Evolutionary conservation across 306 rosid species (phyloP), one percentile per base, ranked within the genome.

Genomic region (Prunus fruticosa): DNA sequence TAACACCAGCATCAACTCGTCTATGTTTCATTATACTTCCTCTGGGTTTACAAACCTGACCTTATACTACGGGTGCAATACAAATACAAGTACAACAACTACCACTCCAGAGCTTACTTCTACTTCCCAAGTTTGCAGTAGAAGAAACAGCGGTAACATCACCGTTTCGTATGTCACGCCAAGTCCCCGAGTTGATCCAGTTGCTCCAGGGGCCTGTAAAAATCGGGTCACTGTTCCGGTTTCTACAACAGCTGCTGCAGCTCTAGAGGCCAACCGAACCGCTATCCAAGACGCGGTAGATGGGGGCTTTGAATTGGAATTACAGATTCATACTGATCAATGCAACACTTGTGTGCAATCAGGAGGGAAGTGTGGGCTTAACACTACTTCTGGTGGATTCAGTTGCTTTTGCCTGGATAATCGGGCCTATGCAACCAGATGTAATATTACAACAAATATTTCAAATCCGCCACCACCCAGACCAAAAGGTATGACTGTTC

Each of bases 31-130:
- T 38, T 71, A 51, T 34, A 0, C 15, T 2, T 34, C 38, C 38
- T 1, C 77, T 2, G 14, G 12, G 3, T 0, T 0, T 46, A 49
- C 0, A 20, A 41, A 70, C 19, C 11, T 71, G 0, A 28, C 53
- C 0, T 11, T 81, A 2, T 34, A 6, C 46, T 81, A 76, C 69
- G 53, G 50, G 4, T 81, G 84, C 64, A 38, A 10, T 32, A 8
- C 50, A 3, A 3, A 8, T 34, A 34, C 38, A 34, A 34, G 38
- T 34, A 34, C 1, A 34, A 34, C 38, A 5, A 34, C 38, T 0
- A 34, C 7, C 38, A 34, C 8, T 34, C 38, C 38, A 34, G 38
- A 34, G 8, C 38, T 34, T 34, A 34, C 38, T 34, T 34, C 38
- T 34, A 34, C 38, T 34, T 5, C 38, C 38, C 38, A 34, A 34